Conservation (phyloP, 345 rosid species). For the Combretum micranthum region DNA sequence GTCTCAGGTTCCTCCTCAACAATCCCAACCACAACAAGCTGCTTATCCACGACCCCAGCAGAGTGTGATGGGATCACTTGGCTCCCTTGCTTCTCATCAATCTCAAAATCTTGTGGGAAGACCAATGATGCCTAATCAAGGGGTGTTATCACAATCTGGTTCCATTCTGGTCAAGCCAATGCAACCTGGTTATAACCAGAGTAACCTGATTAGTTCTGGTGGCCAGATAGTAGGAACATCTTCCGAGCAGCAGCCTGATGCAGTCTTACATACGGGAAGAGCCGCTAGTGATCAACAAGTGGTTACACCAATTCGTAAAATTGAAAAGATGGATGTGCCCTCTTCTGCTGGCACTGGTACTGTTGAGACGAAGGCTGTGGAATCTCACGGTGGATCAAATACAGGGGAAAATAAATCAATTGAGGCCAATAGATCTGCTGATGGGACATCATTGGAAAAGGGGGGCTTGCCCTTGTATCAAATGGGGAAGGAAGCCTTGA, state of each 20-base stretch:
- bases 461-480: constrained; percentile 17
- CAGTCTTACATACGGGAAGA: constrained; percentile 20
- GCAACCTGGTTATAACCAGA: constrained; percentile 28
- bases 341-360: constrained; percentile 15
- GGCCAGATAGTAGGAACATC: constrained; percentile 16
- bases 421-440: constrained; percentile 10
- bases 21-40: constrained; percentile 22
- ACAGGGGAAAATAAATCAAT: constrained; percentile 18
- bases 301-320: constrained; percentile 18
- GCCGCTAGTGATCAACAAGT: constrained; percentile 18
- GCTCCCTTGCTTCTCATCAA: constrained; percentile 23
- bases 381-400: constrained; percentile 28
- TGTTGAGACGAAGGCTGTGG: constrained; percentile 20
- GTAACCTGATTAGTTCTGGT: constrained; percentile 16
- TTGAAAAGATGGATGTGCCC: constrained; percentile 18
- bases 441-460: constrained; percentile 16
- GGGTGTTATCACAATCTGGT: constrained; percentile 23
- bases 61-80: constrained; percentile 21
- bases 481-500: constrained; percentile 26
- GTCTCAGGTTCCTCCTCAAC: constrained; percentile 31
- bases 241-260: constrained; percentile 23
- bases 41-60: constrained; percentile 34
- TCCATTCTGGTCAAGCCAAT: constrained; percentile 20
- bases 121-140: constrained; percentile 26
- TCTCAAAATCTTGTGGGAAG: constrained; percentile 26